Percentiles rank a stretch among this genome's conserved stretches.
These are phyloP conservation scores for Allium cepa DNA, from an alignment of 106 monocot genomes.

Conservation along the genomic window DNA sequence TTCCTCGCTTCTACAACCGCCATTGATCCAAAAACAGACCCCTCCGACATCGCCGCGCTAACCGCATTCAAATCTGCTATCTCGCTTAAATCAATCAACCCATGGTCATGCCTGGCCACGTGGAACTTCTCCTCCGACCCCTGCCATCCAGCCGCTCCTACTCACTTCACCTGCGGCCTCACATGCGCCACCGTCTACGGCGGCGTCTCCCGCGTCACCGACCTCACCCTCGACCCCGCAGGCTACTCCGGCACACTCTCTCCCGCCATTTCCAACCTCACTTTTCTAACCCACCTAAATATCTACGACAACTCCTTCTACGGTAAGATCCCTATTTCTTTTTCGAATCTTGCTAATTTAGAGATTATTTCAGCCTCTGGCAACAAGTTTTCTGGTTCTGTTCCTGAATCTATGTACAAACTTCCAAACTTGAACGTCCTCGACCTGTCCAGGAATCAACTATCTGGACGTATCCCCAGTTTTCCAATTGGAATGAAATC, in stretches of 20 bases:
- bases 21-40: slow-evolving; percentile 3
- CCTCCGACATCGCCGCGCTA: slow-evolving; percentile 37
- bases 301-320: slow-evolving; percentile 39
- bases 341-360: slow-evolving; percentile 22
- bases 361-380: slow-evolving; percentile 28
- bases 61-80: slow-evolving; percentile 34
- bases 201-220: slow-evolving; percentile 10
- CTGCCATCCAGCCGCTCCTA: slow-evolving; percentile 18
- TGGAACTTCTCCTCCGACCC: slow-evolving; percentile 70
- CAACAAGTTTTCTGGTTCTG: slow-evolving; percentile 35
- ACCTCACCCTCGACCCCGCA: slow-evolving; percentile 39
- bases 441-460: slow-evolving; percentile 32
- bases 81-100: slow-evolving; percentile 21
- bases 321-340: slow-evolving; percentile 21
- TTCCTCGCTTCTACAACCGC: not conserved
- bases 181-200: slow-evolving; percentile 20
- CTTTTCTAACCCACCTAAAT: slow-evolving; percentile 36
- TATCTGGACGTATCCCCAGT: slow-evolving; percentile 30
- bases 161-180: slow-evolving; percentile 55
- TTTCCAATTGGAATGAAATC: slow-evolving; percentile 9
- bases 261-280: slow-evolving; percentile 28
- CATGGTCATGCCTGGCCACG: slow-evolving; percentile 55
- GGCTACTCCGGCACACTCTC: slow-evolving; percentile 40
- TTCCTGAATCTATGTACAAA: slow-evolving; percentile 17
- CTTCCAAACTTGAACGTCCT: slow-evolving; percentile 19